These are phyloP conservation scores for Achaetomiella virescens DNA, from an alignment of 495 filamentous ascomycete genomes.

Conservation along the genomic window DNA sequence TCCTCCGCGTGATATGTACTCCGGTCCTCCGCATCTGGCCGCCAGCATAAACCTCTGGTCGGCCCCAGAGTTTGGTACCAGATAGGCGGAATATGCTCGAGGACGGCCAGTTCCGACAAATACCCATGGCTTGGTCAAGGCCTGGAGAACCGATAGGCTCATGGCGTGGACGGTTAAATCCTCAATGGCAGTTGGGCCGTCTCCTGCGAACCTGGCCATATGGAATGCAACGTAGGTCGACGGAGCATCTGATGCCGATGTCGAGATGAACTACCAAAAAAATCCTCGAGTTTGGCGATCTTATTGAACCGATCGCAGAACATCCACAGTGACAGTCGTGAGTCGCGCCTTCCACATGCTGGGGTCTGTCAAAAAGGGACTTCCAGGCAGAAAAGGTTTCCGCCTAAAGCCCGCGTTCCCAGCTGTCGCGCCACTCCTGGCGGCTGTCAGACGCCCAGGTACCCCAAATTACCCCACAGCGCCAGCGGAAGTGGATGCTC, in stretches of 20 bases:
- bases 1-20: too few relatives aligned
- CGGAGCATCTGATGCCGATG: slow-evolving; percentile 5
- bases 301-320: not conserved
- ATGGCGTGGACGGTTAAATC: slow-evolving; percentile 13
- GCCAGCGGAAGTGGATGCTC: not conserved
- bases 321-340: too few relatives aligned
- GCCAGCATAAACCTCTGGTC: too few relatives aligned
- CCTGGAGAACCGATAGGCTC: slow-evolving; percentile 16
- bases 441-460: not conserved
- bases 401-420: too few relatives aligned
- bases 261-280: not conserved
- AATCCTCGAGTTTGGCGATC: not conserved
- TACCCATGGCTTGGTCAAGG: slow-evolving; percentile 15
- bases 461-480: slow-evolving; percentile 11
- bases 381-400: too few relatives aligned
- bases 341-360: too few relatives aligned
- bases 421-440: too few relatives aligned
- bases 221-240: slow-evolving; percentile 11
- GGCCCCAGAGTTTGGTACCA: slow-evolving; percentile 12
- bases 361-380: too few relatives aligned
- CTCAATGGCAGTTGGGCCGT: not conserved
- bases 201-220: not conserved
- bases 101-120: not conserved
- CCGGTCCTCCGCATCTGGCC: too few relatives aligned
- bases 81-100: slow-evolving; percentile 13